These are phyloP conservation scores for Sanghuangporus sanghuang DNA, from an alignment of 1,284 basidiomycete species.

Conservation along the genomic window DNA sequence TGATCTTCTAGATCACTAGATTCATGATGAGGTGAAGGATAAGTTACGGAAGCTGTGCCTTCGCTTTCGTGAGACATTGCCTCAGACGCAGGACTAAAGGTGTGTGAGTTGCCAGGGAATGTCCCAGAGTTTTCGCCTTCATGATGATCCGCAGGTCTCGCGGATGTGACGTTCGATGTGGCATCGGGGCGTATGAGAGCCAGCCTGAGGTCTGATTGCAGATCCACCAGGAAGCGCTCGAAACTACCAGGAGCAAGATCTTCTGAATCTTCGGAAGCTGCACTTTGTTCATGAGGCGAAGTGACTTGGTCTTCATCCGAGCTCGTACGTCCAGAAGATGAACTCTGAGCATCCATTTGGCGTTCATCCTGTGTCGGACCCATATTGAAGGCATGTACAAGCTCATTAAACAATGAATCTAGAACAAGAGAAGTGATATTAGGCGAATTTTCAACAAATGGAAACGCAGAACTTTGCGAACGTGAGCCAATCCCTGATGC, in stretches of 20 bases:
- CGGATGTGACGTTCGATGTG: not conserved
- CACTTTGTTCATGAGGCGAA: constrained; percentile 1
- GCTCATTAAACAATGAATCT: constrained; percentile 64
- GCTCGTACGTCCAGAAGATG: not conserved
- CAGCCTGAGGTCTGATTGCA: constrained; percentile 61
- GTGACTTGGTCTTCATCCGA: constrained; percentile 5
- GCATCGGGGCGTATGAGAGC: constrained; percentile 36
- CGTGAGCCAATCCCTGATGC: not conserved
- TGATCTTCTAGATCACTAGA: too few relatives aligned
- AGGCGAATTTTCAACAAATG: constrained; percentile 18
- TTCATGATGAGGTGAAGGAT: too few relatives aligned
- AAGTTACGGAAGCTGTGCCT: too few relatives aligned
- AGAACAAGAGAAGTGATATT: constrained; percentile 42
- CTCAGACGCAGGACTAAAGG: too few relatives aligned
- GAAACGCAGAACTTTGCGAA: not conserved
- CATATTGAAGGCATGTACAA: constrained; percentile 70
- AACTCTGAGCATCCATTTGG: constrained; percentile 18
- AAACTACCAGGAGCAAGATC: constrained; percentile 59
- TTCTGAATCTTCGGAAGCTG: constrained; percentile 25
- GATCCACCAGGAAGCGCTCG: constrained; percentile 68
- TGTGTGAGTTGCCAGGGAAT: too few relatives aligned
- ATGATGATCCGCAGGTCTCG: not conserved
- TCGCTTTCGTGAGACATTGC: too few relatives aligned
- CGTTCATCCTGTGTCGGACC: constrained; percentile 48
- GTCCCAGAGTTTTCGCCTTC: not conserved